Evolutionary conservation across 257 asterid species (phyloP).

Genomic region (Solanum ossicruentum): DNA sequence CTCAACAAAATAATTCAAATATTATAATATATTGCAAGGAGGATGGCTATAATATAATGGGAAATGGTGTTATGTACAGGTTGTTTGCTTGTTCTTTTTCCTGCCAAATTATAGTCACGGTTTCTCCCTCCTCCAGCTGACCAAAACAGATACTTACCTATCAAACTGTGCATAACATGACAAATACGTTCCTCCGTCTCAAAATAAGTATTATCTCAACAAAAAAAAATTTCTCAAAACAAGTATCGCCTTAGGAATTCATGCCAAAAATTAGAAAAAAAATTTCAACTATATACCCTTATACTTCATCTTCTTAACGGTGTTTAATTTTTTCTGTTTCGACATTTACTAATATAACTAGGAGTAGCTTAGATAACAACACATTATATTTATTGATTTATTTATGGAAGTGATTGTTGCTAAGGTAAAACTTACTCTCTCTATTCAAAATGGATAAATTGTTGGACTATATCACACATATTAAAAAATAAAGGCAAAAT

Average conservation of each 20-base stretch:
- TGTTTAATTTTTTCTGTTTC: neutral
- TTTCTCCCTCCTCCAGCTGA: neutral
- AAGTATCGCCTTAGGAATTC: no score
- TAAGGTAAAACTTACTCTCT: neutral
- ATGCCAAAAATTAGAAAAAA: neutral
- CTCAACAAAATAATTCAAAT: neutral
- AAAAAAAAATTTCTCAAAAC: neutral
- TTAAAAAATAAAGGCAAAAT: no score
- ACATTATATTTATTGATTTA: neutral
- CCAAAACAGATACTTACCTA: slow-evolving; percentile 15
- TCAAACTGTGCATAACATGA: slow-evolving; percentile 15
- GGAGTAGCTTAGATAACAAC: neutral
- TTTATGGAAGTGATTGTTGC: neutral
- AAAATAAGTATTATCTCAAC: neutral
- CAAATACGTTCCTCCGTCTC: neutral
- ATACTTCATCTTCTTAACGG: neutral
- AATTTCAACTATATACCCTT: no score
- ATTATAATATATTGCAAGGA: neutral
- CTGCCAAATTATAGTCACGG: slow-evolving; percentile 1
- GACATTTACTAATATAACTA: no score
- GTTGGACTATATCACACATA: no score
- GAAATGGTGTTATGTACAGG: neutral
- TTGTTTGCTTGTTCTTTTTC: neutral
- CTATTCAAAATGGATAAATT: no score
- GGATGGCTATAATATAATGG: neutral